phyloP scores from a whole-genome alignment of 2,329 filamentous ascomycete genomes.

The Emericellopsis atlantica region DNA sequence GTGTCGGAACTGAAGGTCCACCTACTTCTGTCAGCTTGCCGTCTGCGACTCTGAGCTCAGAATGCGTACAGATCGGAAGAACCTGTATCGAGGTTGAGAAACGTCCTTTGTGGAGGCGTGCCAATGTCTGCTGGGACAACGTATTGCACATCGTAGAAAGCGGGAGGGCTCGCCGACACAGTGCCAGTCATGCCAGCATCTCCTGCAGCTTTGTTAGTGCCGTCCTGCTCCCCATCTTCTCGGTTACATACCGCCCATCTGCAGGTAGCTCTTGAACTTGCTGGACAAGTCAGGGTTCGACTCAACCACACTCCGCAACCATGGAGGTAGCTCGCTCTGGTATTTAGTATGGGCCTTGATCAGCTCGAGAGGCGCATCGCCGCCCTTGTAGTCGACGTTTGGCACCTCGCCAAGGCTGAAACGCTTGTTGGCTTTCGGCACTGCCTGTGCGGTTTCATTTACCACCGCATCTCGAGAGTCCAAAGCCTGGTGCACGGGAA shows the following conservation, averaged over 20 bases:
- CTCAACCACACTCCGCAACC: conserved; percentile 11
- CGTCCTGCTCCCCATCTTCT: no score
- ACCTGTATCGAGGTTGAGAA: conserved; percentile 58
- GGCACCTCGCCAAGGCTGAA: conserved; percentile 20
- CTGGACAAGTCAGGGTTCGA: conserved; percentile 9
- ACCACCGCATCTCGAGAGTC: not conserved
- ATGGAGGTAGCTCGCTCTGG: conserved; percentile 14
- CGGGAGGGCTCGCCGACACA: conserved; percentile 13
- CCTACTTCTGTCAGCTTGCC: conserved; percentile 19
- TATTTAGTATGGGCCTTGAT: conserved; percentile 24
- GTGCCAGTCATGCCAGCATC: conserved; percentile 8
- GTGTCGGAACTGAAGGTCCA: conserved; percentile 57
- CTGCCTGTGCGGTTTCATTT: not conserved
- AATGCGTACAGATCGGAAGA: conserved; percentile 32
- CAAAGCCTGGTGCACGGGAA: not conserved
- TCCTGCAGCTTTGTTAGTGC: no score
- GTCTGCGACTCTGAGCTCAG: no score
- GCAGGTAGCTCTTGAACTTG: conserved; percentile 8
- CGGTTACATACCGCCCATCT: not conserved
- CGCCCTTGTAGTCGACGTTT: conserved; percentile 19
- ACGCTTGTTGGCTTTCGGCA: not conserved
- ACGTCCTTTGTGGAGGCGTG: conserved; percentile 38
- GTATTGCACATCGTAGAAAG: conserved; percentile 38
- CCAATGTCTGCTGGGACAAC: conserved; percentile 52
- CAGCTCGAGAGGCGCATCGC: conserved; percentile 16